Base-by-base conservation (phyloP, 805 yeast genomes). In the Metschnikowia reukaufii region DNA sequence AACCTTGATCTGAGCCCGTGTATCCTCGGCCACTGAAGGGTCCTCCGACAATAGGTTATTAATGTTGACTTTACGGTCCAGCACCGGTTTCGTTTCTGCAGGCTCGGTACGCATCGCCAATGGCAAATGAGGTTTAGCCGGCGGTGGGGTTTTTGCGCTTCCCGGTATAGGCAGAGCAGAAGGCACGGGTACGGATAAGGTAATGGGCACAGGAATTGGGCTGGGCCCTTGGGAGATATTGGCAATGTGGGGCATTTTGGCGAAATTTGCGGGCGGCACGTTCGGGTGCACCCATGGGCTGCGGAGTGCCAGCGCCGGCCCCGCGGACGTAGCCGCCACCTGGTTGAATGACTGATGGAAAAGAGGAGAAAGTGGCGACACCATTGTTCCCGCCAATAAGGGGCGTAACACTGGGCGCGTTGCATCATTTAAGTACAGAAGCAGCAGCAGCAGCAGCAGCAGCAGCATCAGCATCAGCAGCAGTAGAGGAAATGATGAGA, bases 321-420 rank as follows among this genome's bases (percentile, higher is more conserved):
- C 43, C 33, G 44, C 9, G 9, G 44, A 39, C 5, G 33, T 6
- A 10, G 42, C n/a, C 15, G 50, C 51, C 29, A 50, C 58, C 34
- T 54, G 58, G 55, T 57, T 60, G 48, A 68, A 67, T 21, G 66
- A 55, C 49, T 67, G 73, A 51, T 67, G 73, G 54, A 67, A 72
- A 30, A 72, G 60, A 16, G 76, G 76, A 20, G 68, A 62, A 30
- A 72, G 59, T 12, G 76, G 75, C 43, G 67, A 61, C 23, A 64
- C 67, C 53, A 66, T 52, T 44, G 62, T 61, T 6, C 50, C 46
- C 16, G 43, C 44, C 17, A 41, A 21, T 16, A 41, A 27, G 1
- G 45, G 49, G 23, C 45, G 29, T 12, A 46, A 41, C 38, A 41
- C 20, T 13, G 49, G 49, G 7, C 49, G 49, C 5, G 42, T 7